Base-by-base conservation (phyloP, 805 yeast genomes). In the Sungouiozyma ichnusensis region DNA sequence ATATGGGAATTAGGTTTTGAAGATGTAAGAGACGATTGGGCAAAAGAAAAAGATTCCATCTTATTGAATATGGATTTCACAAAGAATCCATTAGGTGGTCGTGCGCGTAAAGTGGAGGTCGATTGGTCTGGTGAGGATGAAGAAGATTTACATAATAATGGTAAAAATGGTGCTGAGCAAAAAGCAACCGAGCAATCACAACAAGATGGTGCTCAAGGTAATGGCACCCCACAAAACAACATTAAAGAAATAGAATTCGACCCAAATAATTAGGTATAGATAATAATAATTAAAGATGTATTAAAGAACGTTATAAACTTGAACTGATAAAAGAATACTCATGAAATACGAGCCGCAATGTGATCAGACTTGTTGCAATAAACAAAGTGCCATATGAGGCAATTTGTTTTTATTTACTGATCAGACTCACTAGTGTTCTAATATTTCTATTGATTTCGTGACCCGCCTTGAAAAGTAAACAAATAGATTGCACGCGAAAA, bases 1-100 rank as follows among this genome's bases (percentile, higher is more conserved):
- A 76, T 80, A 17, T 87, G 90, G 85, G 76, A 73, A 49, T 69
- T 73, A 42, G 94, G 92, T 2, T 88, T 83, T 56, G 81, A 77
- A 50, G 85, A 82, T 58, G 85, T 83, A 40, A 74, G 74, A 52
- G 74, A 71, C 31, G 75, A 72, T 40, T 88, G 97, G 97, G 60
- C 63, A 41, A 68, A 68, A 41, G 96, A 86, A 60, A 77, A 79
- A 55, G 73, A 71, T 39, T 70, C 77, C 46, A 77, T 85, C 43
- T 67, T 87, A 62, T 82, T 83, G 56, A 86, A 86, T 57, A 77
- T 88, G 14, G 95, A 85, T 63, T 57, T 51, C 16, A 7, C 29
- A 6, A 39, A 18, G 19, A 50, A 68, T 72, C 60, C 62, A 70
- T 27, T 64, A 58, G 39, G 61, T 14, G 41, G 24, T 13, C 9